Evolutionary conservation across 129 eudicot genomes (phyloP), one percentile per base, ranked within the genome.

Genomic region (Flaveria robusta): DNA sequence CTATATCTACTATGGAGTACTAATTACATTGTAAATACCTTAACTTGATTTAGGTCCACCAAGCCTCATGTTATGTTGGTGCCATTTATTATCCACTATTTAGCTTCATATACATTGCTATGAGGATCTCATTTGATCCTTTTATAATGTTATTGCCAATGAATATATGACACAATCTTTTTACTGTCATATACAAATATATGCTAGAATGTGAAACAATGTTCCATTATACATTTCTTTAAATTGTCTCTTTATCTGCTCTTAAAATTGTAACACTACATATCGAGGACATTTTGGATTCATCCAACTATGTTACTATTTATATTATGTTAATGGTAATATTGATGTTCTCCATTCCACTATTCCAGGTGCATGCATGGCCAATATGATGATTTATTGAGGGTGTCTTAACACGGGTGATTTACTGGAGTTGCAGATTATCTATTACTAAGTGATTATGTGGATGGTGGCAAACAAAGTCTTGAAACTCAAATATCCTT

Each of bases 331-430:
- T 29, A 27, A 7, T 12, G 18, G 2, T 13, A 45, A 19, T 11
- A 37, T 15, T 19, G 26, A 55, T 16, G 69, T 58, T 23, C 39
- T 13, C 42, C 46, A 27, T 58, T n/a, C n/a, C n/a, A n/a, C n/a
- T n/a, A n/a, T n/a, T 75, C 31, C 81, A 89, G 95, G 95, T 84
- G 95, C 75, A 89, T 89, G 72, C 95, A 89, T 68, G 95, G 95
- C 16, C 95, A 89, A 73, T 89, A 89, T 41, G 88, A 87, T 27
- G 94, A 88, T 75, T 85, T 88, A 7, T 77, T 88, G 72, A 79
- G 94, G 81, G 79, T 88, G 58, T 88, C 86, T 41, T 90, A 88
- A 56, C 86, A 86, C 65, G 94, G 94, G 7, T 88, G 94, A 9
- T 84, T 88, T 63, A 90, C n/a, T 62, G 88, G 90, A 2, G 87